Percentiles rank a stretch among this genome's conserved stretches.
These are phyloP conservation scores for Pythium sukuiense DNA, from an alignment of 352 stramenopile species.

Conservation along the genomic window DNA sequence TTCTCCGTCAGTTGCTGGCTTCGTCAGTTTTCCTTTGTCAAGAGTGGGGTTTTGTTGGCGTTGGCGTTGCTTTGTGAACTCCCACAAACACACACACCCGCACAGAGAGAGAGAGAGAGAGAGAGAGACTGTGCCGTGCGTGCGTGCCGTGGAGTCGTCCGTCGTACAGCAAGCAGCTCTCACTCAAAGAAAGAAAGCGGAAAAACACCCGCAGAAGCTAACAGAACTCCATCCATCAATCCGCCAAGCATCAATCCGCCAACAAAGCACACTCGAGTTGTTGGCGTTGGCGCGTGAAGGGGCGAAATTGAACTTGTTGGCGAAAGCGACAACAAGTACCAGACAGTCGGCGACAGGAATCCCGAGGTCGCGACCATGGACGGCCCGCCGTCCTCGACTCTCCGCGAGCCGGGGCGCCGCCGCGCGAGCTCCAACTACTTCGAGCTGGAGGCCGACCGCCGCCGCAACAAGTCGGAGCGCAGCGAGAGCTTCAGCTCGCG, in stretches of 20 bases:
- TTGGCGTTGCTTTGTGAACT: conserved; percentile 4
- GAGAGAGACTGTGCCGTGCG: conserved; percentile 14
- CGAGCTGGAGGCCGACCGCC: conserved; percentile 70
- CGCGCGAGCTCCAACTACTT: conserved; percentile 86
- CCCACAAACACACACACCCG: neutral
- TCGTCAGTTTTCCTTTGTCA: conserved; percentile 5
- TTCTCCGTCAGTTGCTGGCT: conserved; percentile 11
- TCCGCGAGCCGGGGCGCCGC: conserved; percentile 30
- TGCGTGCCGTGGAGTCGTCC: conserved; percentile 14
- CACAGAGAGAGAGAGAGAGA: too few relatives aligned
- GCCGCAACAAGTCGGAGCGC: conserved; percentile 71
- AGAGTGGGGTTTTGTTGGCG: conserved; percentile 14
- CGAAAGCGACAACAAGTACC: conserved; percentile 2
- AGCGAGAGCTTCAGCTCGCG: conserved; percentile 58
- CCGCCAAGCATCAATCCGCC: neutral
- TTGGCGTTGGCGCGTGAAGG: neutral
- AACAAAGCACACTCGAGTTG: conserved; percentile 1
- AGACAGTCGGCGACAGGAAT: conserved; percentile 6
- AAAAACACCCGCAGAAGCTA: neutral
- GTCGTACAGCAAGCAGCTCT: neutral
- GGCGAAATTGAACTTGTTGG: conserved; percentile 1
- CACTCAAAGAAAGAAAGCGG: conserved; percentile 10
- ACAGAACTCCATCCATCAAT: conserved; percentile 11
- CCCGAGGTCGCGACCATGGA: conserved; percentile 1
- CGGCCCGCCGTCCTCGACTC: neutral